Conservation (phyloP, 2,329 filamentous ascomycete genomes). For the Fusarium xylarioides region DNA sequence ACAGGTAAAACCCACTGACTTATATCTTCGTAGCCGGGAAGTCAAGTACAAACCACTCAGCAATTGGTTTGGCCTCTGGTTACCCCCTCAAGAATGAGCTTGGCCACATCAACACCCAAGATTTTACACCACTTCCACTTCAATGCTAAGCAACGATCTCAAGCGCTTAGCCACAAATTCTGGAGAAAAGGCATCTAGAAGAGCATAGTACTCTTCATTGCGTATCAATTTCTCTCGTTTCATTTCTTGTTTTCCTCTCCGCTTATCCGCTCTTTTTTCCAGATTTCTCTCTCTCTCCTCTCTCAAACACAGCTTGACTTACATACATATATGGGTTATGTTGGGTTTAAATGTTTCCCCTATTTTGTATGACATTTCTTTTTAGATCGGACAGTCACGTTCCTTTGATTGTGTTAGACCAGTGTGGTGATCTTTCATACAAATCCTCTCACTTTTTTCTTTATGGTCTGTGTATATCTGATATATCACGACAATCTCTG, state of each 20-base stretch:
- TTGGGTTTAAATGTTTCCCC: neutral
- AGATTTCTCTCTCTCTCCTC: neutral
- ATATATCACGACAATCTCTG: neutral
- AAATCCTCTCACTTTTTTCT: neutral
- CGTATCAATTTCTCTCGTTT: neutral
- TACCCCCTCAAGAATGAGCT: constrained; percentile 32
- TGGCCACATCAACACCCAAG: neutral
- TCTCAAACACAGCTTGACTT: neutral
- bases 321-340: neutral
- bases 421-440: constrained; percentile 1
- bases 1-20: neutral
- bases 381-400: neutral
- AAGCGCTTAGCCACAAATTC: neutral
- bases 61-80: constrained; percentile 43
- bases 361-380: neutral
- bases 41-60: constrained; percentile 43
- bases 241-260: neutral
- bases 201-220: neutral
- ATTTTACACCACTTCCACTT: neutral
- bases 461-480: neutral
- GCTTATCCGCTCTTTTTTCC: neutral
- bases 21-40: constrained; percentile 17
- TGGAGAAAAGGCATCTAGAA: neutral
- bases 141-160: neutral
- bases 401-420: constrained; percentile 10